Percentiles rank a stretch among this genome's conserved stretches.
phyloP scores from a whole-genome alignment of 1,284 basidiomycete genomes.

The Cutaneotrichosporon cavernicola region DNA sequence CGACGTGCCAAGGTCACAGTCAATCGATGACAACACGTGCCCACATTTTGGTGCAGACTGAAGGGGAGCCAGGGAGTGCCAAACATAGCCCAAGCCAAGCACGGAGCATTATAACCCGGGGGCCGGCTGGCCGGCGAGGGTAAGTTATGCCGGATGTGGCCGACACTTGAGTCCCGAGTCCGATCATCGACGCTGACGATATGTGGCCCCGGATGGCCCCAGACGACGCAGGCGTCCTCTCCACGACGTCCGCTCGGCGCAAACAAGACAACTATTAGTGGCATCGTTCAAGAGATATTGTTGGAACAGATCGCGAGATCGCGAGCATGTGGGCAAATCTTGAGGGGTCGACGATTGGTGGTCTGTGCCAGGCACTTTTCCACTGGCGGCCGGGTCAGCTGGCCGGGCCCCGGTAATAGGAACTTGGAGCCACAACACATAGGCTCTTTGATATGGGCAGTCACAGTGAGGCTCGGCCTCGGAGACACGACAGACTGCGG shows the following conservation, averaged over 20 bases:
- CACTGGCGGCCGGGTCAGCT: neutral
- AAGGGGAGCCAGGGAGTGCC: too few relatives aligned
- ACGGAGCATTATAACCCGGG: too few relatives aligned
- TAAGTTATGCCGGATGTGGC: neutral
- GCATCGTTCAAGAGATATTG: too few relatives aligned
- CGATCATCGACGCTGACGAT: neutral
- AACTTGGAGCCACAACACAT: neutral
- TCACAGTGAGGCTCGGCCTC: neutral
- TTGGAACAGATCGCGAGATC: too few relatives aligned
- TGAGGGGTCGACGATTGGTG: neutral
- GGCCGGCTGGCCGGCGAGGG: too few relatives aligned
- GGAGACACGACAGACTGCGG: neutral
- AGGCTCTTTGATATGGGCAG: neutral
- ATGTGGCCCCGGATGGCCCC: neutral
- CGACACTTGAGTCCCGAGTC: neutral
- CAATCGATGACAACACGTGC: too few relatives aligned
- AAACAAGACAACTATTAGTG: too few relatives aligned
- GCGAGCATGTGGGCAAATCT: neutral
- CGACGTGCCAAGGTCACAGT: too few relatives aligned
- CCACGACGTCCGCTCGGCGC: too few relatives aligned
- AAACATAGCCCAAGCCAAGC: too few relatives aligned
- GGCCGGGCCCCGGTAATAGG: neutral
- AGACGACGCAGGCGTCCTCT: neutral
- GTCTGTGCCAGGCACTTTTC: neutral
- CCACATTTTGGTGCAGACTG: too few relatives aligned